Conservation (phyloP, 225 moss, liverwort and hornwort species). For the Thuidium tamariscinum region DNA sequence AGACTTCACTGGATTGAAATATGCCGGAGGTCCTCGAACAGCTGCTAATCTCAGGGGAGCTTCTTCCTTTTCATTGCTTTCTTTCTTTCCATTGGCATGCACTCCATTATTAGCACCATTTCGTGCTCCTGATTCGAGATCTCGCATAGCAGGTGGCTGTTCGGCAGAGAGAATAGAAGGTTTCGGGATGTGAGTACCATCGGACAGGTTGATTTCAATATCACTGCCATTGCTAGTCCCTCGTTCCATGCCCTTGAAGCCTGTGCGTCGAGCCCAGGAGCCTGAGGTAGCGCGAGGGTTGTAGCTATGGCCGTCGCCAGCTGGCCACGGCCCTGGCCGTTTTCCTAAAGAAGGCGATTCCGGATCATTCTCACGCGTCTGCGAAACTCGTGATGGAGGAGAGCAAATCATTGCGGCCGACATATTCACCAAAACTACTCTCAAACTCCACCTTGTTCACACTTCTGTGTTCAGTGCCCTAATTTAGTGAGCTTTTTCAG, state of each 20-base stretch:
- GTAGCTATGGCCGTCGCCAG: neutral
- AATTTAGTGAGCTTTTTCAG: neutral
- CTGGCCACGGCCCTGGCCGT: conserved; percentile 12
- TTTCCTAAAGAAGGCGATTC: conserved; percentile 32
- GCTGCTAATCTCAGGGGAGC: neutral
- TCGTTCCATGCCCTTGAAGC: conserved; percentile 10
- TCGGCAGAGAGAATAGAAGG: conserved; percentile 18
- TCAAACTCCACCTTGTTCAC: neutral
- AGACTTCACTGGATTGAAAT: conserved; percentile 13
- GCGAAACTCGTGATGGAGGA: conserved; percentile 16
- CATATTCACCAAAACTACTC: neutral
- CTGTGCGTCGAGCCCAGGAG: conserved; percentile 34
- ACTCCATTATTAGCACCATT: neutral
- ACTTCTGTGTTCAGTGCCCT: neutral
- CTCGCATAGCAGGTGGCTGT: neutral
- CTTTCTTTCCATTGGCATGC: conserved; percentile 7
- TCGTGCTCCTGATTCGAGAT: neutral
- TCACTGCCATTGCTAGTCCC: conserved; percentile 20
- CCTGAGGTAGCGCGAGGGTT: conserved; percentile 1
- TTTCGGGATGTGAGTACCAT: conserved; percentile 3
- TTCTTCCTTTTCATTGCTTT: conserved; percentile 8
- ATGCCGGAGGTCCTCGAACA: conserved; percentile 36
- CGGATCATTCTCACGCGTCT: conserved; percentile 19
- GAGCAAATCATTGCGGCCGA: neutral
- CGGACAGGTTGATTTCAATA: conserved; percentile 21